Conservation (phyloP, 768 basidiomycete species). For the Phanerodontia chrysosporium region DNA sequence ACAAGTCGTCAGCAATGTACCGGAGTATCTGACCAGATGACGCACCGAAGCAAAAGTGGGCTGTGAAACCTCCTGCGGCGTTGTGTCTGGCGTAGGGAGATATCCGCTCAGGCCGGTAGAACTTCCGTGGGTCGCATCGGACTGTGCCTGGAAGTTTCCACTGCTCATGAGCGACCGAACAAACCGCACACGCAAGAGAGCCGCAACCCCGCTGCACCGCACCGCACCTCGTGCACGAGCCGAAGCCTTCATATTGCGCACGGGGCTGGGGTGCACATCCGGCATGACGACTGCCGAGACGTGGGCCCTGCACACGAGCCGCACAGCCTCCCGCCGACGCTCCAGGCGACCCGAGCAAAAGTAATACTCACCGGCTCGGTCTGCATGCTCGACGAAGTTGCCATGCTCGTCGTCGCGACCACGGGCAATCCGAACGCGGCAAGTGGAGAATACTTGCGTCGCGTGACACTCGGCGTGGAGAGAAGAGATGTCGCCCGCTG, state of each 20-base stretch:
- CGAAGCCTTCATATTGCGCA: neutral
- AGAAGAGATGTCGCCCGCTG: conserved; percentile 1
- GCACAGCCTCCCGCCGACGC: too few species aligned
- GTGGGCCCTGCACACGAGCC: neutral
- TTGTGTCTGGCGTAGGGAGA: neutral
- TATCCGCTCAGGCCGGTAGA: neutral
- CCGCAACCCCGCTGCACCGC: neutral
- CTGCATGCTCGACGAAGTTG: conserved; percentile 3
- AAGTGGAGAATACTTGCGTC: conserved; percentile 14
- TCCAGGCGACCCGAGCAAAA: neutral
- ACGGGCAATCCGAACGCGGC: conserved; percentile 13
- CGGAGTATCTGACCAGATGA: neutral
- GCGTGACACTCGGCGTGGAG: conserved; percentile 9
- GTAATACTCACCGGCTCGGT: conserved; percentile 5
- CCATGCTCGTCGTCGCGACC: neutral
- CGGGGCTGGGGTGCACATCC: neutral
- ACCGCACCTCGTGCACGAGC: neutral
- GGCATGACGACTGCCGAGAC: neutral
- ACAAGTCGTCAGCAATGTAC: neutral
- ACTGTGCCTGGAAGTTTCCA: conserved; percentile 5
- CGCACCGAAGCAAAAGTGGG: neutral
- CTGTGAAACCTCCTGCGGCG: neutral
- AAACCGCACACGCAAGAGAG: neutral
- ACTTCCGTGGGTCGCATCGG: neutral
- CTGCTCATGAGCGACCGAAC: neutral